Conservation (phyloP, 495 filamentous ascomycete species). For the Xylaria castorea region DNA sequence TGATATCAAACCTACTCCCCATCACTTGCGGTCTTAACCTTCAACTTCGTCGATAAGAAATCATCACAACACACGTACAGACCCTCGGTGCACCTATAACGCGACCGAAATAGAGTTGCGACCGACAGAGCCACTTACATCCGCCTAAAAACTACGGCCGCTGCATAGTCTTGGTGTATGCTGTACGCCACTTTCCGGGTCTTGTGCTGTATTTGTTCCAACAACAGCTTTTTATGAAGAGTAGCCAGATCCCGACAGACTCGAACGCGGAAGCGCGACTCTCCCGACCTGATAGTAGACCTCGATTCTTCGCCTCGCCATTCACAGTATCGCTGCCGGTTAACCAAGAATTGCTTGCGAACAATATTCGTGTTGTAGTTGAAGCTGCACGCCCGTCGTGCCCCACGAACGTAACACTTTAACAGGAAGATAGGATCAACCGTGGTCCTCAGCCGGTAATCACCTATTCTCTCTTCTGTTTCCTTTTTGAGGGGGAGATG, state of each 20-base stretch:
- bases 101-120: neutral
- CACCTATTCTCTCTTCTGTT: neutral
- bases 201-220: neutral
- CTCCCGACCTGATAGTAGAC: neutral
- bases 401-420: neutral
- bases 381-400: neutral
- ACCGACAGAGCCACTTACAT: neutral
- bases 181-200: constrained; percentile 5
- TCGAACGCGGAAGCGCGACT: constrained; percentile 4
- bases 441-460: neutral
- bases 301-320: neutral
- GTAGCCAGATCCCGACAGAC: neutral
- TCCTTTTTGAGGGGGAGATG: neutral
- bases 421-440: neutral
- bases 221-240: neutral
- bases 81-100: neutral
- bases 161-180: neutral
- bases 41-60: constrained; percentile 17
- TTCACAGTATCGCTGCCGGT: neutral
- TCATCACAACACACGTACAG: neutral
- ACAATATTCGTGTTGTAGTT: neutral
- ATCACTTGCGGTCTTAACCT: constrained; percentile 16
- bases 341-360: neutral
- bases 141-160: neutral
- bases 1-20: constrained; percentile 27